Percentiles rank a stretch among this genome's conserved stretches.
Conservation (phyloP, 2,329 filamentous ascomycete genomes). For the Penicillium hordei region DNA sequence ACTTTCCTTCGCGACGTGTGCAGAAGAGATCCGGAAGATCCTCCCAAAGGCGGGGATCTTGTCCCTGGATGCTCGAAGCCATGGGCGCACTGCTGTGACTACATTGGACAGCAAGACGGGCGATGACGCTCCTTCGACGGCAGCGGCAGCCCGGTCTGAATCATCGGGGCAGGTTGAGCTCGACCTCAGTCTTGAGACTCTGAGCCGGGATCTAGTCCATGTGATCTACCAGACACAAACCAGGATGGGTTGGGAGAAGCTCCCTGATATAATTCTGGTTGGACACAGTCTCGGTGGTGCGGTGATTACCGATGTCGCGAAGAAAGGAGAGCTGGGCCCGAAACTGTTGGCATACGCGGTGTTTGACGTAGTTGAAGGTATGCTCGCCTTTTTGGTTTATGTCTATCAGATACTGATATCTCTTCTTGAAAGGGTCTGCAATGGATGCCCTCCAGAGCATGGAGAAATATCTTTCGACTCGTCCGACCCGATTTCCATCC, state of each 20-base stretch:
- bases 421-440: constrained; percentile 62
- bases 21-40: constrained; percentile 71
- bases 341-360: constrained; percentile 82
- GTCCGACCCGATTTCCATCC: constrained; percentile 75
- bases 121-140: constrained; percentile 11
- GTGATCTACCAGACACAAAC: constrained; percentile 67
- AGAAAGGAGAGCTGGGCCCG: constrained; percentile 62
- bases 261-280: constrained; percentile 77
- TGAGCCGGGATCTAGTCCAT: constrained; percentile 70
- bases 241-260: constrained; percentile 68
- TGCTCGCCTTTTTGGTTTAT: background rate
- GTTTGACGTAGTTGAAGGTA: constrained; percentile 85
- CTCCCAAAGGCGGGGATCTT: constrained; percentile 80
- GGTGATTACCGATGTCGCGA: constrained; percentile 81
- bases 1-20: constrained; percentile 83
- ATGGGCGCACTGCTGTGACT: constrained; percentile 64
- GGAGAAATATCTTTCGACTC: constrained; percentile 82
- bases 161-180: constrained; percentile 41
- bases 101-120: background rate
- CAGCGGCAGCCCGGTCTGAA: constrained; percentile 25
- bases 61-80: constrained; percentile 80
- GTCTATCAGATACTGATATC: background rate
- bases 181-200: constrained; percentile 70
- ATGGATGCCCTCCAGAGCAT: constrained; percentile 94
- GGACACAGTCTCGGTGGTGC: constrained; percentile 93